Base-by-base conservation (phyloP, 176 grass and related monocot genomes). In the Bolboschoenus planiculmis region DNA sequence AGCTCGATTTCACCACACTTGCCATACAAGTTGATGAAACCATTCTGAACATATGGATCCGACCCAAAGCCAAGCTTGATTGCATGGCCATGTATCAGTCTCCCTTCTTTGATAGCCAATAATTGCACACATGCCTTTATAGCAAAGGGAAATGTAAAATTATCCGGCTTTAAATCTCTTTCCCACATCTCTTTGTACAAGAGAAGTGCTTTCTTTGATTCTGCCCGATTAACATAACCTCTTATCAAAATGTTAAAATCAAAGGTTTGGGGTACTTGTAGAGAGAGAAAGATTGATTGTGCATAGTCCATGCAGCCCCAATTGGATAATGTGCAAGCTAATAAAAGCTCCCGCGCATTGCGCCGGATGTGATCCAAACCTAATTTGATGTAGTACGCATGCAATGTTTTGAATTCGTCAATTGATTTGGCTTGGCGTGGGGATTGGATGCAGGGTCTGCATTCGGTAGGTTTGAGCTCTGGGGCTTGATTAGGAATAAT, bases 171-270 rank as follows among this genome's bases (percentile, higher is more conserved):
- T 13, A 93, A 82, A 74, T 21, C 55, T 1, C 84, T 50, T 57
- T 86, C 44, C 55, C 84, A 33, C 90, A 91, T 93, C 60, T 84
- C 86, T 9, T 74, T 78, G 84, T 88, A 91, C 78, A 93, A 66
- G 10, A 70, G 65, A 64, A 97, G 57, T 8, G 89, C 87, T 1
- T 56, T 84, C 15, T 77, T 59, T 21, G 91, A 87, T 29, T 93
- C 81, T 23, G 29, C 75, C 20, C 83, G 60, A 3, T 48, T 54
- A 59, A 89, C 70, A 58, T 84, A 56, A 29, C 89, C 93, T 78
- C 91, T 86, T 81, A 97, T 93, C 81, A 97, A 54, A 9, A 87
- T 93, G 85, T 97, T 97, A 87, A 93, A 97, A 68, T 97, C 91
- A 87, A 97, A 93, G 11, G 89, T 83, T 21, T 84, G 78, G 0